Percentiles rank a stretch among this genome's conserved stretches.
These are phyloP conservation scores for Bisporella sp. DNA, from an alignment of 2,329 filamentous ascomycete species.

Conservation along the genomic window DNA sequence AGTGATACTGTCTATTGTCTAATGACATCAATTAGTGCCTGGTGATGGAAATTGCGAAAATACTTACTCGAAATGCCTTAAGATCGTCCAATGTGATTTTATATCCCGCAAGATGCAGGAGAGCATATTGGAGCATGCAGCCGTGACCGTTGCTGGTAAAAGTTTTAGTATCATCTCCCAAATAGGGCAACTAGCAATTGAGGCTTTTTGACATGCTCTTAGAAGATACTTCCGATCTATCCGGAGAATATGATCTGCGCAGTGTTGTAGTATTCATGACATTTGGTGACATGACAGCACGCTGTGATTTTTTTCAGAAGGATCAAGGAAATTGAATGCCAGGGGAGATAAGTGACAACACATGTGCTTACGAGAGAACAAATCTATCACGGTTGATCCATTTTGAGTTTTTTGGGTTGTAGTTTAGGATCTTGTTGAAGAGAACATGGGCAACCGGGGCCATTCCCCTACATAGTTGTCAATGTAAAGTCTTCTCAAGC, in stretches of 20 bases:
- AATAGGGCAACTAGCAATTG: background rate
- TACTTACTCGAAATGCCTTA: slow-evolving; percentile 87
- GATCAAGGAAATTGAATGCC: background rate
- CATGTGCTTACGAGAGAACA: slow-evolving; percentile 82
- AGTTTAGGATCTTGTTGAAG: slow-evolving; percentile 98
- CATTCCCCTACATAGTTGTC: slow-evolving; percentile 55
- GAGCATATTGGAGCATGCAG: slow-evolving; percentile 98
- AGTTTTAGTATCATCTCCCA: background rate
- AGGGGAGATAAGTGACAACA: background rate
- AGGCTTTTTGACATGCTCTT: background rate
- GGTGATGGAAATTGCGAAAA: background rate
- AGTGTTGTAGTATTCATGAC: too few species aligned
- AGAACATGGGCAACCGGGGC: slow-evolving; percentile 94
- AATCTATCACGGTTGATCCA: slow-evolving; percentile 98
- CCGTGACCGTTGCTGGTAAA: slow-evolving; percentile 82
- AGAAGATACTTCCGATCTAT: background rate
- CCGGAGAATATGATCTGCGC: too few species aligned
- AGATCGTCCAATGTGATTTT: slow-evolving; percentile 80
- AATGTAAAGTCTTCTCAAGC: slow-evolving; percentile 17
- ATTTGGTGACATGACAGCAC: background rate
- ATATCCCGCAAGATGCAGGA: slow-evolving; percentile 96
- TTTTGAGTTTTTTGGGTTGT: slow-evolving; percentile 98
- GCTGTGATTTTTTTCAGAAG: too few species aligned
- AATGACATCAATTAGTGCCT: slow-evolving; percentile 2
- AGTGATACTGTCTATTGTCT: slow-evolving; percentile 64